Conservation (phyloP, 2,329 filamentous ascomycete species). For the Hypoxylon sp. region DNA sequence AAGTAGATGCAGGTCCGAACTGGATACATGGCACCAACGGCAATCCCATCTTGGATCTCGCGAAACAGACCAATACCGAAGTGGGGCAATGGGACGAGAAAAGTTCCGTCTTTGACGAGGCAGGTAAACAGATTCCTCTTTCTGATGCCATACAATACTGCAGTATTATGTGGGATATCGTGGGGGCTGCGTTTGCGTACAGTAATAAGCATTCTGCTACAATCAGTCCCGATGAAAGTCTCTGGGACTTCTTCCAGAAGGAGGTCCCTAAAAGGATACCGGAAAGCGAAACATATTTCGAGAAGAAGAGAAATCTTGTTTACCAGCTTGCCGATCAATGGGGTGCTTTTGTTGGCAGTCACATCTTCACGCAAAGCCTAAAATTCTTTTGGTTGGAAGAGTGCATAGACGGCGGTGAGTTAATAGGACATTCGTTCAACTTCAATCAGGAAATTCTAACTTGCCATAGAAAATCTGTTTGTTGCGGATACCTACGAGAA, state of each 20-base stretch:
- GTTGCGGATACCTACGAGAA: conserved; percentile 71
- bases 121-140: conserved; percentile 64
- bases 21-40: conserved; percentile 82
- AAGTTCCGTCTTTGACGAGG: conserved; percentile 68
- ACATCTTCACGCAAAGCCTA: conserved; percentile 74
- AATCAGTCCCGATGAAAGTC: conserved; percentile 62
- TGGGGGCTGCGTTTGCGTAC: conserved; percentile 75
- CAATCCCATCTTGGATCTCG: conserved; percentile 78
- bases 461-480: conserved; percentile 67
- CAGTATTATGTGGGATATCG: conserved; percentile 74
- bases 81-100: conserved; percentile 64
- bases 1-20: conserved; percentile 77
- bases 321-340: conserved; percentile 72
- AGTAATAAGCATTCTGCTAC: conserved; percentile 69
- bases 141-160: conserved; percentile 63
- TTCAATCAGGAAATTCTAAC: conserved; percentile 26
- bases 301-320: conserved; percentile 59
- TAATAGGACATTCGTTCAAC: conserved; percentile 43
- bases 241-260: conserved; percentile 67
- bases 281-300: conserved; percentile 57
- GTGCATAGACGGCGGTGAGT: conserved; percentile 76
- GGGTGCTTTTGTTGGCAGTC: conserved; percentile 78
- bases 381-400: conserved; percentile 85
- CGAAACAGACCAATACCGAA: conserved; percentile 69
- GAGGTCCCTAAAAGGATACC: conserved; percentile 62